Evolutionary conservation across 2,329 filamentous ascomycete species (phyloP).

Genomic region (Paradendryphiella salina): DNA sequence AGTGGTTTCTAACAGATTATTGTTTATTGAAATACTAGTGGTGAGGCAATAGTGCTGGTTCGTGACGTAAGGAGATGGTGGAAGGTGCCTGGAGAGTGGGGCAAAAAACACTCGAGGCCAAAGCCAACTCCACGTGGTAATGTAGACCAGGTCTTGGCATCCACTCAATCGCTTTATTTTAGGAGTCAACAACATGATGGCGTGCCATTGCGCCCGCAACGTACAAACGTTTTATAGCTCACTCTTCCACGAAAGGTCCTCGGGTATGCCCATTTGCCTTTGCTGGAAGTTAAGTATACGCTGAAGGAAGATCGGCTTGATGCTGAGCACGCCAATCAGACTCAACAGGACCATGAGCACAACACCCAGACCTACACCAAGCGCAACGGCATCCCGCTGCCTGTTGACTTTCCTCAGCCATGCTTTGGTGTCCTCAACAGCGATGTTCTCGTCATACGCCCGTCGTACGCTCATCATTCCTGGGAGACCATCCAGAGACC

Average conservation of each 20-base stretch:
- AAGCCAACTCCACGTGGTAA: too few species aligned
- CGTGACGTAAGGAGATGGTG: too few species aligned
- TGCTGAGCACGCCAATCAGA: constrained; percentile 21
- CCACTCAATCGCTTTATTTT: too few species aligned
- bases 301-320: constrained; percentile 25
- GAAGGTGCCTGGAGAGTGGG: too few species aligned
- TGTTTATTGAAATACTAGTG: too few species aligned
- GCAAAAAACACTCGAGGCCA: too few species aligned
- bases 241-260: constrained; percentile 18
- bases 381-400: constrained; percentile 30
- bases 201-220: neutral
- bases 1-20: too few species aligned
- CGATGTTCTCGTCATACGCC: constrained; percentile 51
- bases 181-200: too few species aligned
- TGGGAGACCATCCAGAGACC: constrained; percentile 30
- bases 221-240: neutral
- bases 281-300: constrained; percentile 31
- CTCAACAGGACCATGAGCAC: constrained; percentile 27
- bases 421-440: constrained; percentile 48
- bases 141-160: too few species aligned
- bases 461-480: constrained; percentile 52
- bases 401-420: constrained; percentile 30
- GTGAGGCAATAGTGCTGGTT: too few species aligned
- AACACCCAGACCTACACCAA: constrained; percentile 26
- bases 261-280: constrained; percentile 26